Base-by-base conservation (phyloP, 352 stramenopile genomes). In the Globisporangium ultimum region DNA sequence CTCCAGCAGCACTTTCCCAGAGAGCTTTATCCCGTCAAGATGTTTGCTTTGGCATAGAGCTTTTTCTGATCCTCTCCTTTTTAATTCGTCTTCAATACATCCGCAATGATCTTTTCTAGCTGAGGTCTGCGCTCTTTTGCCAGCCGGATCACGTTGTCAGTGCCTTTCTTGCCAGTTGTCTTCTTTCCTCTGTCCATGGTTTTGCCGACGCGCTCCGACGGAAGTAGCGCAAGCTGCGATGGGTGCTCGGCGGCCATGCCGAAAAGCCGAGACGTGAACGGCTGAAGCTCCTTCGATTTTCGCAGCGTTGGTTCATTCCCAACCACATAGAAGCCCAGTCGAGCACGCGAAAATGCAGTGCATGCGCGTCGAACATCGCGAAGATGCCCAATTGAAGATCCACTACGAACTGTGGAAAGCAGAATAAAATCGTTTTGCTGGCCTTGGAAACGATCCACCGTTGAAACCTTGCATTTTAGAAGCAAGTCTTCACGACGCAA, bases 381-480 rank as follows among this genome's bases (percentile, higher is more conserved):
- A 20, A 98, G 59, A 66, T 98, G 89, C 3, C 95, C 96, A 7
- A 98, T 77, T 8, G 66, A 52, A 18, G 55, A 45, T 36, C 81
- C 80, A n/a, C 92, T 98, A 34, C 93, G 76, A 28, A 98, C 95
- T 12, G 98, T 85, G 7, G 89, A 98, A 32, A 99, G 65, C 53
- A 99, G 68, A n/a, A 99, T 76, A 61, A 92, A 95, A 67, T 98
- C 93, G 64, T 97, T 98, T 65, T 98, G 93, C 62, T 98, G 89
- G 22, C 95, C 93, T 78, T 98, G 95, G 68, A 97, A 98, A 51
- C 95, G 78, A 78, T 99, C 96, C 6, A 99, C 89, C 8, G 95
- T 98, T 17, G 79, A 93, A 18, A 99, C 78, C 9, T 68, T 60
- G 41, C 61, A 76, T 7, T 22, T 62, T 15, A 60, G 62, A 3